Evolutionary conservation across 2,329 filamentous ascomycete species (phyloP).

Genomic region (Neoarthrinium moseri): DNA sequence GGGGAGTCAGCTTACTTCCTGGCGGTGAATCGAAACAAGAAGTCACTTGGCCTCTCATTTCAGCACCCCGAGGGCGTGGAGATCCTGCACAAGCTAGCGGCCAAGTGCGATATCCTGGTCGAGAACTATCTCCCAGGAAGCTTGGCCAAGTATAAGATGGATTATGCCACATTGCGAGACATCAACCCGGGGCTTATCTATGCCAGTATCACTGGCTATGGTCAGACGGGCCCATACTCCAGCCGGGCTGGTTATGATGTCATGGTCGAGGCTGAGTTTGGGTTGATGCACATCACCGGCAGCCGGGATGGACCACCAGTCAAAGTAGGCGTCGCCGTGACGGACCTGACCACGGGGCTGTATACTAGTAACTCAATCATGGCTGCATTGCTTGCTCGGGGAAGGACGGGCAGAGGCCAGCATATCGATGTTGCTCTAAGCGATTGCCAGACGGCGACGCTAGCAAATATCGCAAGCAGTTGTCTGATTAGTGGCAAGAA

Average conservation of each 20-base stretch:
- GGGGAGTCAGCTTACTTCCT: constrained; percentile 96
- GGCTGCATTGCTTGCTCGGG: constrained; percentile 80
- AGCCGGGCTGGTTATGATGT: constrained; percentile 93
- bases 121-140: constrained; percentile 95
- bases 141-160: constrained; percentile 86
- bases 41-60: constrained; percentile 88
- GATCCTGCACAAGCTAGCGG: constrained; percentile 81
- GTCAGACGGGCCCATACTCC: constrained; percentile 89
- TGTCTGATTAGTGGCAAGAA: constrained; percentile 83
- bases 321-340: constrained; percentile 96
- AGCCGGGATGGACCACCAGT: constrained; percentile 84
- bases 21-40: constrained; percentile 95
- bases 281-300: constrained; percentile 97
- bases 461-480: constrained; percentile 94
- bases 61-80: constrained; percentile 79
- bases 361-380: constrained; percentile 96
- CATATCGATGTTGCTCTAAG: constrained; percentile 90
- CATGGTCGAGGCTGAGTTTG: constrained; percentile 98
- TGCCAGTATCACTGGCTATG: constrained; percentile 94
- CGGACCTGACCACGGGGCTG: constrained; percentile 89
- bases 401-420: constrained; percentile 76
- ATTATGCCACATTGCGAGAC: constrained; percentile 75
- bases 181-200: constrained; percentile 90
- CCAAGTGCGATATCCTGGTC: constrained; percentile 86
- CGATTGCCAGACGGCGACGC: constrained; percentile 90